Conservation (phyloP, 192 early-diverging fungal genomes). For the Funneliformis mosseae region DNA sequence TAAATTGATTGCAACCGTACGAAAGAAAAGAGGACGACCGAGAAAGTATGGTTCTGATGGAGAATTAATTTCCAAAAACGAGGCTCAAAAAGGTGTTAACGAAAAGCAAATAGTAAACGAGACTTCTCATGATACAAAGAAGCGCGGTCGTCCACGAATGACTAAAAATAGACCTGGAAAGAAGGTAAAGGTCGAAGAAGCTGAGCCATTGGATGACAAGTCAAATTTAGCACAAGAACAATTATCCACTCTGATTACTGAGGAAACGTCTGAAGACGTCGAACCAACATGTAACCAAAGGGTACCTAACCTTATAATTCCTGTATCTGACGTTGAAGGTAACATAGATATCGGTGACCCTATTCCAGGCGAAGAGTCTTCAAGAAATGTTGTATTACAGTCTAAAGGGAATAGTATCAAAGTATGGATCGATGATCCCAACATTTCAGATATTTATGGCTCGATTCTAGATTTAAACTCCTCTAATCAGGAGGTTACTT, state of each 20-base stretch:
- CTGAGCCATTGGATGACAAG: neutral
- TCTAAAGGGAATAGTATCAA: neutral
- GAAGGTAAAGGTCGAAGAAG: neutral
- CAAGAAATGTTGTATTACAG: neutral
- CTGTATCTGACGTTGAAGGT: neutral
- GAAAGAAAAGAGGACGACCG: slow-evolving; percentile 22
- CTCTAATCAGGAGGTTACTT: neutral
- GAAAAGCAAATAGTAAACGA: neutral
- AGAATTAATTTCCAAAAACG: neutral
- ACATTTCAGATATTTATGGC: neutral
- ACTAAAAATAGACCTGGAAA: neutral
- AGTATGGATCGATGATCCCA: neutral
- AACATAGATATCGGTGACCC: neutral
- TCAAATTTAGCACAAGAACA: neutral
- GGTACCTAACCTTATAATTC: neutral
- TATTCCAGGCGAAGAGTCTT: neutral
- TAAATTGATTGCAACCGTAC: neutral
- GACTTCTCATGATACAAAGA: neutral
- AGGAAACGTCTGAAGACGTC: too few relatives aligned
- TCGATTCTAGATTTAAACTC: neutral
- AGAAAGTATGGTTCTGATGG: neutral
- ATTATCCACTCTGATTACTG: neutral
- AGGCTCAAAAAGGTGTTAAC: neutral
- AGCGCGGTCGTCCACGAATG: slow-evolving; percentile 13
- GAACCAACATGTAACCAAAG: too few relatives aligned